phyloP scores from a whole-genome alignment of 1,284 basidiomycete species.

The Naganishia cerealis region DNA sequence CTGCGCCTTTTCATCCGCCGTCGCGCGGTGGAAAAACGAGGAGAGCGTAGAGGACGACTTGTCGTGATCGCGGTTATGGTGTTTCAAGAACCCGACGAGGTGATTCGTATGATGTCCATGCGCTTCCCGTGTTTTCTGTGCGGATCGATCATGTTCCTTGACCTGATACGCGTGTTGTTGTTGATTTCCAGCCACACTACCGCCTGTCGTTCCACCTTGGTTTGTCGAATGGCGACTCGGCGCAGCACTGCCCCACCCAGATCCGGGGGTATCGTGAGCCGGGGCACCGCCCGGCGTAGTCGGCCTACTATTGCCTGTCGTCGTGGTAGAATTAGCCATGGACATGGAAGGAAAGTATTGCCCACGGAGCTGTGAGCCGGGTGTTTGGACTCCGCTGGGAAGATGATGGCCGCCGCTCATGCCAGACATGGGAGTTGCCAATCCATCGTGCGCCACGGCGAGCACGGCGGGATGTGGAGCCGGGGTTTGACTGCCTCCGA shows the following conservation, averaged over 20 bases:
- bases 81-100: slow-evolving; percentile 54
- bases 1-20: slow-evolving; percentile 38
- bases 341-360: slow-evolving; percentile 26
- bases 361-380: slow-evolving; percentile 27
- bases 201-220: slow-evolving; percentile 21
- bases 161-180: slow-evolving; percentile 17
- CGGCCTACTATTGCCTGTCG: slow-evolving; percentile 30
- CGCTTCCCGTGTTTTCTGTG: slow-evolving; percentile 33
- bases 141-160: slow-evolving; percentile 36
- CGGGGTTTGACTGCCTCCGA: slow-evolving; percentile 34
- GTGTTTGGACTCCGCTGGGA: slow-evolving; percentile 31
- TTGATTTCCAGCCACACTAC: slow-evolving; percentile 6
- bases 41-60: slow-evolving; percentile 53
- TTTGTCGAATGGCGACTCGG: slow-evolving; percentile 26
- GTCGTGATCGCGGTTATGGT: slow-evolving; percentile 54
- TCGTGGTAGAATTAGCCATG: slow-evolving; percentile 14
- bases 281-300: slow-evolving; percentile 32
- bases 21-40: slow-evolving; percentile 49
- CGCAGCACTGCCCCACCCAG: slow-evolving; percentile 10
- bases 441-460: slow-evolving; percentile 37
- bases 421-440: slow-evolving; percentile 43
- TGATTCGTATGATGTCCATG: slow-evolving; percentile 51
- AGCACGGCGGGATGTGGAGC: slow-evolving; percentile 34
- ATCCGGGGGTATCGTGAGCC: not conserved
- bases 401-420: slow-evolving; percentile 19